These are phyloP conservation scores for Penicillium bovifimosum DNA, from an alignment of 495 filamentous ascomycete species.

Conservation along the genomic window DNA sequence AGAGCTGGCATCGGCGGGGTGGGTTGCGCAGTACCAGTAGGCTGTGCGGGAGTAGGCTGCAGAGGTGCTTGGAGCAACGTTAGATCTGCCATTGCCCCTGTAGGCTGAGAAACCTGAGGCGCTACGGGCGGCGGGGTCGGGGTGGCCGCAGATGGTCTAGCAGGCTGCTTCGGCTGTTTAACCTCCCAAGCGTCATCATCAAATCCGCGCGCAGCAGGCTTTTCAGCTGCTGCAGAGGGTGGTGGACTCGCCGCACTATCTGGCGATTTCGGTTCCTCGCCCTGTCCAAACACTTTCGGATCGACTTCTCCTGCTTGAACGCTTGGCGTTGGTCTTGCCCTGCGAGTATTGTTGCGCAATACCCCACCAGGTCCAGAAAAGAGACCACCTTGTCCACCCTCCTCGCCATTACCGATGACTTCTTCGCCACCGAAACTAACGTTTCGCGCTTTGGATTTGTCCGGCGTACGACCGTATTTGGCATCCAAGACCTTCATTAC, in stretches of 20 bases:
- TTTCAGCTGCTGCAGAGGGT: conserved; percentile 37
- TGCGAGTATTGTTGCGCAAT: conserved; percentile 90
- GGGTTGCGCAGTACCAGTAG: conserved; percentile 33
- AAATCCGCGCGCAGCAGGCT: conserved; percentile 59
- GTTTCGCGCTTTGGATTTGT: conserved; percentile 53
- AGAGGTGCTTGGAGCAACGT: conserved; percentile 70
- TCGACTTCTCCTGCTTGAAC: conserved; percentile 80
- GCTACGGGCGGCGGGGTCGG: conserved; percentile 33
- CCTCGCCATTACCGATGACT: conserved; percentile 46
- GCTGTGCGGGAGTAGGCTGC: conserved; percentile 62
- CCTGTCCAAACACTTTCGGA: conserved; percentile 74
- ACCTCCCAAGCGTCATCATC: conserved; percentile 98
- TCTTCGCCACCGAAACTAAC: conserved; percentile 58
- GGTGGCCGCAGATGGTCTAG: conserved; percentile 24
- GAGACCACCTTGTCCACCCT: conserved; percentile 59
- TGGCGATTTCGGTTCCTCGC: conserved; percentile 39
- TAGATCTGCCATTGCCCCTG: conserved; percentile 72
- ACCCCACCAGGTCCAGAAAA: conserved; percentile 89
- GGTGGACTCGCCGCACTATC: conserved; percentile 42
- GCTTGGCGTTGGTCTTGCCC: conserved; percentile 78
- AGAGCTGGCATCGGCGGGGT: conserved; percentile 24
- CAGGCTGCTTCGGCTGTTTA: conserved; percentile 72
- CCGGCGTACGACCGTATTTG: conserved; percentile 62
- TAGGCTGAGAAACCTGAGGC: conserved; percentile 44
- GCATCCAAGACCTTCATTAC: conserved; percentile 86